phyloP scores from a whole-genome alignment of 768 basidiomycete species.

The Pleurotus eryngii region DNA sequence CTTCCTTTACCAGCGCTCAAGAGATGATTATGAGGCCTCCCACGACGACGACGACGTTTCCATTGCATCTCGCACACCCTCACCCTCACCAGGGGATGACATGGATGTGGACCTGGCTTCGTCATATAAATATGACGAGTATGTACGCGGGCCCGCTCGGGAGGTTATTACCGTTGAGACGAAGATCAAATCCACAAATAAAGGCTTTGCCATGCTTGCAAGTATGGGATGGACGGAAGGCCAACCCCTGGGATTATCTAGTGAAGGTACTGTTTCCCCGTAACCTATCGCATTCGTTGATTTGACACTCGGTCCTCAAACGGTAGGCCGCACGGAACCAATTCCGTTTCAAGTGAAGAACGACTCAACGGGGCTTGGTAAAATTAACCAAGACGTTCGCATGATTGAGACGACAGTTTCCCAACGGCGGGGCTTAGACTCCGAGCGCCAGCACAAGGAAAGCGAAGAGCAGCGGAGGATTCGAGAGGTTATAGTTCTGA shows the following conservation, averaged over 20 bases:
- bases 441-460: slow-evolving; percentile 78
- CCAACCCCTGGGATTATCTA: slow-evolving; percentile 70
- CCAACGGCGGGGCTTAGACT: slow-evolving; percentile 74
- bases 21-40: slow-evolving; percentile 42
- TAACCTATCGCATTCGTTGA: not conserved
- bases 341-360: slow-evolving; percentile 78
- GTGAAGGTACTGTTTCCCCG: slow-evolving; percentile 51
- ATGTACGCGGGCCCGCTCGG: slow-evolving; percentile 42
- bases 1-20: slow-evolving; percentile 60
- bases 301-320: not conserved
- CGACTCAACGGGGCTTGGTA: slow-evolving; percentile 78
- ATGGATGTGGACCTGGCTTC: slow-evolving; percentile 49
- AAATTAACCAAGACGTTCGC: slow-evolving; percentile 71
- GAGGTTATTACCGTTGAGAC: slow-evolving; percentile 82
- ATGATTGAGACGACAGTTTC: slow-evolving; percentile 87
- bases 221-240: slow-evolving; percentile 86
- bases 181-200: slow-evolving; percentile 74
- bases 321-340: slow-evolving; percentile 74
- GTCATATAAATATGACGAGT: slow-evolving; percentile 65
- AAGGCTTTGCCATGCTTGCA: slow-evolving; percentile 75
- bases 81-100: slow-evolving; percentile 48
- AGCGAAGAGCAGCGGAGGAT: slow-evolving; percentile 71
- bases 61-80: slow-evolving; percentile 72
- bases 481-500: slow-evolving; percentile 53
- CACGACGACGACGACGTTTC: slow-evolving; percentile 63